Base-by-base conservation (phyloP, 73 alveolate genomes). In the Blepharisma stoltei region DNA sequence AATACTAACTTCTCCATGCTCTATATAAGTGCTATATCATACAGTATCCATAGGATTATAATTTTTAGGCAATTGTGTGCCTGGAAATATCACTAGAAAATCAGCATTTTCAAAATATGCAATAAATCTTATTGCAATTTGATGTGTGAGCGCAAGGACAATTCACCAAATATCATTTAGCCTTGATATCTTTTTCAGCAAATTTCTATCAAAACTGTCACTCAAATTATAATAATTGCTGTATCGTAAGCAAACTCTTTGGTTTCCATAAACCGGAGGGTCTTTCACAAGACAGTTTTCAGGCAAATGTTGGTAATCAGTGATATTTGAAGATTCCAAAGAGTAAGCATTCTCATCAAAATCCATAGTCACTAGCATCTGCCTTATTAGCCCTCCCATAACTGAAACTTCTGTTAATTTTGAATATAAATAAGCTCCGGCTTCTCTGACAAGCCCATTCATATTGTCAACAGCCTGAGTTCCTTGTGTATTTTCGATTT, bases 401-500 rank as follows among this genome's bases (percentile, higher is more conserved):
- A 25, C 73, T 1, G 48, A 8, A 20, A 60, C 73, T 25, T 60
- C 46, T 1, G 38, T 60, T 14, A 60, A 14, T 60, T 60, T n/a
- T 14, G 73, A 60, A 20, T 1, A 14, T 38, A 60, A 14, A 18
- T 14, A 25, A 60, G 23, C 45, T 20, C 49, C 73, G 2, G 73
- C 23, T 60, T 60, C 73, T 60, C 23, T 60, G 4, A 60, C 45
- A 8, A 60, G 23, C 5, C 23, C 46, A 14, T 14, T 8, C 37
- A 60, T 60, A 60, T 60, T 60, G 18, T 60, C 46, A 8, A 14
- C 46, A 25, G 73, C 73, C 5, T 60, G 73, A 2, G 14, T 14
- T 14, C 23, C 23, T 60, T 14, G 23, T 14, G 73, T 60, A 14
- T 60, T 60, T 8, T 60, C 73, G 46, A 60, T 60, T 60, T 60